Percentiles rank a stretch among this genome's conserved stretches.
phyloP scores from a whole-genome alignment of 2,329 filamentous ascomycete species.

The Colletotrichum salicis region DNA sequence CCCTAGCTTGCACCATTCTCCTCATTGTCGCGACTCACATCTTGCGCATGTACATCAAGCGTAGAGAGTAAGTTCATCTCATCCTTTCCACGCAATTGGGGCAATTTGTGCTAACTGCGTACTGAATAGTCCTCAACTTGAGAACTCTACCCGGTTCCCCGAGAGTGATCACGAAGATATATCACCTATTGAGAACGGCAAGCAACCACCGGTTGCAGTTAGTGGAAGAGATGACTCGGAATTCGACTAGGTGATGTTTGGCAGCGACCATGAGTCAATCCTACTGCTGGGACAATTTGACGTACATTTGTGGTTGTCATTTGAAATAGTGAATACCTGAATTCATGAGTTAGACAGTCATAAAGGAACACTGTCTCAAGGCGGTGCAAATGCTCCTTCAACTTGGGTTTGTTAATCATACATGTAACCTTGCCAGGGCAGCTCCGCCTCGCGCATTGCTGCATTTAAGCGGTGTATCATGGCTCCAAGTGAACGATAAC shows the following conservation, averaged over 20 bases:
- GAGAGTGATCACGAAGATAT: conserved; percentile 10
- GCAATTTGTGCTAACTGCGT: not conserved
- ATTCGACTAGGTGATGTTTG: too few species aligned
- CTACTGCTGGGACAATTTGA: too few species aligned
- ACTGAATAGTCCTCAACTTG: conserved; percentile 12
- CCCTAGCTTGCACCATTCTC: conserved; percentile 18
- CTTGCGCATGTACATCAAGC: conserved; percentile 19
- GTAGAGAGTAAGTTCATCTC: conserved; percentile 16
- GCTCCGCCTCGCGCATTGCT: too few species aligned
- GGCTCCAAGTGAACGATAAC: too few species aligned
- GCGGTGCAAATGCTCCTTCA: too few species aligned
- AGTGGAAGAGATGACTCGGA: conserved; percentile 1
- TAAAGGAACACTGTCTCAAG: too few species aligned
- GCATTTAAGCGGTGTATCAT: too few species aligned
- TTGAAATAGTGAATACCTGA: too few species aligned
- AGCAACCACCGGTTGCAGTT: not conserved
- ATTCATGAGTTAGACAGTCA: too few species aligned
- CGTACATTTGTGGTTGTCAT: not conserved
- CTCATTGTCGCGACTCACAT: conserved; percentile 23
- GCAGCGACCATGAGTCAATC: not conserved
- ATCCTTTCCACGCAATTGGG: fast-evolving
- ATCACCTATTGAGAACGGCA: not conserved
- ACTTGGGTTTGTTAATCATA: too few species aligned
- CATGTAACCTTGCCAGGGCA: too few species aligned
- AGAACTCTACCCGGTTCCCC: conserved; percentile 10